Evolutionary conservation across 495 filamentous ascomycete genomes (phyloP).

Genomic region (Xylaria grammica): DNA sequence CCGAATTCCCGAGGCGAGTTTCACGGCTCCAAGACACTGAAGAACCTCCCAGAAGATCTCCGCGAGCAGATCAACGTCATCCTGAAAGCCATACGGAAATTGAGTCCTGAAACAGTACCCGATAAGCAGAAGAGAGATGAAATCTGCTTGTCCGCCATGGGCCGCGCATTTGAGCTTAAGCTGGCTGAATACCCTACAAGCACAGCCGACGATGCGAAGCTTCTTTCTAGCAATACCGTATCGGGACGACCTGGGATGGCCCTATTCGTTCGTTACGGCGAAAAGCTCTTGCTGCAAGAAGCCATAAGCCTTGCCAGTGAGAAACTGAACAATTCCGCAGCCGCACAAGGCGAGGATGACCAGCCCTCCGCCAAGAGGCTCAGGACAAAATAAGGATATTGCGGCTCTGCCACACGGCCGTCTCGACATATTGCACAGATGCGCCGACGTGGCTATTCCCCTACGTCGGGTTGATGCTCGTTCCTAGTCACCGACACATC

Average conservation of each 20-base stretch:
- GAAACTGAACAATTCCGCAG: conserved; percentile 36
- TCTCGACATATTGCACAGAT: too few relatives aligned
- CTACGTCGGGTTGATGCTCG: background rate
- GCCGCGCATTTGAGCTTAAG: conserved; percentile 47
- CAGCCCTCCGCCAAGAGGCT: conserved; percentile 48
- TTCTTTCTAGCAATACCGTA: conserved; percentile 49
- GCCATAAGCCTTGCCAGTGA: conserved; percentile 45
- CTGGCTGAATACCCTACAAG: conserved; percentile 66
- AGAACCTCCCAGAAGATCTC: conserved; percentile 44
- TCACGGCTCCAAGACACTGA: conserved; percentile 34
- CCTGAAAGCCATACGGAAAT: conserved; percentile 50
- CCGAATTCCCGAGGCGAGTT: conserved; percentile 44
- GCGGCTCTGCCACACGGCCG: background rate
- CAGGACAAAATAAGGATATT: conserved; percentile 37
- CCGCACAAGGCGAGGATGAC: conserved; percentile 38
- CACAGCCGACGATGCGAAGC: conserved; percentile 63
- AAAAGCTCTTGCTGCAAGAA: conserved; percentile 72
- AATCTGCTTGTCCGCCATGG: conserved; percentile 44
- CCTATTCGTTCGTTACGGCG: conserved; percentile 75
- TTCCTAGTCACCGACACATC: background rate
- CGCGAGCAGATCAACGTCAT: conserved; percentile 43
- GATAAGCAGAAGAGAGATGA: conserved; percentile 47
- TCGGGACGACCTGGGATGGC: conserved; percentile 66
- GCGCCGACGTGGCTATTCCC: too few relatives aligned
- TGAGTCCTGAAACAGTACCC: conserved; percentile 41